Percentiles rank a stretch among this genome's conserved stretches.
Conservation (phyloP, 2,329 filamentous ascomycete species). For the Alternaria burnsii region DNA sequence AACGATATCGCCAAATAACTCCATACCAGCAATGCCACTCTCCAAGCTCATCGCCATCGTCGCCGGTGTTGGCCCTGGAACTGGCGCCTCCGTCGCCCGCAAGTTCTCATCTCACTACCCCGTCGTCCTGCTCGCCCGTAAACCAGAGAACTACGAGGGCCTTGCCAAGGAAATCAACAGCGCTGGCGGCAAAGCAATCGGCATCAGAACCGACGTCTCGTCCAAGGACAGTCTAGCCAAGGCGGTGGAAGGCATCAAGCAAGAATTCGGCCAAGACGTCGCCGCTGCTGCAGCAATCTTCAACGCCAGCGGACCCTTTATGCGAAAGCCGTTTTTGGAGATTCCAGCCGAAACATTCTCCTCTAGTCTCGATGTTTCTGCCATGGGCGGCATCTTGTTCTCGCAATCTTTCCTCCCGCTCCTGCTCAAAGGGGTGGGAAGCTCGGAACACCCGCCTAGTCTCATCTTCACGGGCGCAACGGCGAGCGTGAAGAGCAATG, state of each 20-base stretch:
- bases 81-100: slow-evolving; percentile 68
- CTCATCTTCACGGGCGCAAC: slow-evolving; percentile 90
- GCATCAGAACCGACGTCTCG: slow-evolving; percentile 72
- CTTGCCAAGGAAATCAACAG: slow-evolving; percentile 74
- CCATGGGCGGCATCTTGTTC: slow-evolving; percentile 76
- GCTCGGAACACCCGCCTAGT: slow-evolving; percentile 71
- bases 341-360: slow-evolving; percentile 66
- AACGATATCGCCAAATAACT: background rate
- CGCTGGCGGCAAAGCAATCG: slow-evolving; percentile 73
- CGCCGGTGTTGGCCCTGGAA: slow-evolving; percentile 77
- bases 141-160: slow-evolving; percentile 69
- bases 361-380: slow-evolving; percentile 56
- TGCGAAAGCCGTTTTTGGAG: slow-evolving; percentile 69
- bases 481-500: slow-evolving; percentile 76
- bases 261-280: slow-evolving; percentile 63
- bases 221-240: slow-evolving; percentile 62
- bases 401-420: slow-evolving; percentile 75
- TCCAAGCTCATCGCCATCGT: slow-evolving; percentile 71
- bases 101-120: slow-evolving; percentile 72
- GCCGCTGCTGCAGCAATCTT: slow-evolving; percentile 68
- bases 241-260: slow-evolving; percentile 70
- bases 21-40: slow-evolving; percentile 37
- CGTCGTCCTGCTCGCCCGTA: slow-evolving; percentile 77
- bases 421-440: slow-evolving; percentile 68
- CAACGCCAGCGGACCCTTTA: slow-evolving; percentile 70